Evolutionary conservation across 1,139 yeast species (phyloP).

Genomic region (Groenewaldozyma sp.): DNA sequence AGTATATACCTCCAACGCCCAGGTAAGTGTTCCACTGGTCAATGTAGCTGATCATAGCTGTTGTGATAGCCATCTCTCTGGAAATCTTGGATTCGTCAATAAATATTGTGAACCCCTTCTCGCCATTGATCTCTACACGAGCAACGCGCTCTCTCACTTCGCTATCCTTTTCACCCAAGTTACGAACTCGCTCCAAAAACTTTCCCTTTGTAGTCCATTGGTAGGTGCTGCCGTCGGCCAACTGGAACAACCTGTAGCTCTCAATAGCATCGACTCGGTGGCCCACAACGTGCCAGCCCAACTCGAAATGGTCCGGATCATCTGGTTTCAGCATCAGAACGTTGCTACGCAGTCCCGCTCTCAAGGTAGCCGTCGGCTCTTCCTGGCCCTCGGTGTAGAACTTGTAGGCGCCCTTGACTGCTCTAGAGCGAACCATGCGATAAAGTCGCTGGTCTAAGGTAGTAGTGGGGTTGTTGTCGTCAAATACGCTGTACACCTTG

Average conservation of each 20-base stretch:
- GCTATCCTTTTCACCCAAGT: slow-evolving; percentile 51
- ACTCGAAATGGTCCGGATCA: slow-evolving; percentile 41
- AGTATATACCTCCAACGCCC: slow-evolving; percentile 54
- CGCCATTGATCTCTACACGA: slow-evolving; percentile 38
- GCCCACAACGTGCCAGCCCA: slow-evolving; percentile 55
- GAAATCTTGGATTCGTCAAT: slow-evolving; percentile 48
- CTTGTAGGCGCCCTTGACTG: slow-evolving; percentile 56
- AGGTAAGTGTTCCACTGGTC: slow-evolving; percentile 60
- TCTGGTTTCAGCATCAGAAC: slow-evolving; percentile 42
- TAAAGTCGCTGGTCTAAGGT: slow-evolving; percentile 34
- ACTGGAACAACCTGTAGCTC: slow-evolving; percentile 47
- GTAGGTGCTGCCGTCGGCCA: slow-evolving; percentile 49
- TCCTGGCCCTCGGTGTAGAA: slow-evolving; percentile 46
- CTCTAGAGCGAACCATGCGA: slow-evolving; percentile 49
- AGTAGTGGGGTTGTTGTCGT: slow-evolving; percentile 30
- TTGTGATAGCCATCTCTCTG: slow-evolving; percentile 46
- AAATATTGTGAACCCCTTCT: slow-evolving; percentile 43
- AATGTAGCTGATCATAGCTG: slow-evolving; percentile 50
- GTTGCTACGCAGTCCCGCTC: slow-evolving; percentile 54
- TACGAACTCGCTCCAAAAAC: slow-evolving; percentile 46
- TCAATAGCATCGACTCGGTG: slow-evolving; percentile 57
- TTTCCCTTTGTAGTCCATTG: slow-evolving; percentile 59
- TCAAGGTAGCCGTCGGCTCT: slow-evolving; percentile 47
- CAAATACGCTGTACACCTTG: slow-evolving; percentile 46
- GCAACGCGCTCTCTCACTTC: slow-evolving; percentile 56